Conservation (phyloP, 495 filamentous ascomycete species). For the Penicillium canescens region DNA sequence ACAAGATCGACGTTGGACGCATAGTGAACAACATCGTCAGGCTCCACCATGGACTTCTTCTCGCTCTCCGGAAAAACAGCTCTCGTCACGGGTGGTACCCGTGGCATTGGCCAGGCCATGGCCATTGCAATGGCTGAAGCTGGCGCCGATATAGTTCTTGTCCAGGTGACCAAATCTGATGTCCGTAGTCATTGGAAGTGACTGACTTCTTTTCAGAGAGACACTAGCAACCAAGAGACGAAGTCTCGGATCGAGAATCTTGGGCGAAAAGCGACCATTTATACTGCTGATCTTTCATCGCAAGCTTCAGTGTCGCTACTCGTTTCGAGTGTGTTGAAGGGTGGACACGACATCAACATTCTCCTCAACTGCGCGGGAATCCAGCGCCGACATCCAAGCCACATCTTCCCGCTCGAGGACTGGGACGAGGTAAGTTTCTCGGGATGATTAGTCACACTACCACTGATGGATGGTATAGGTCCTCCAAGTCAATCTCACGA, state of each 20-base stretch:
- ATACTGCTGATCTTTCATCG: no score
- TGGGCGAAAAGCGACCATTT: constrained; percentile 60
- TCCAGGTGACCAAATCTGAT: constrained; percentile 36
- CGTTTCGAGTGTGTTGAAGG: no score
- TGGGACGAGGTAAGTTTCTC: constrained; percentile 63
- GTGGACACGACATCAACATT: constrained; percentile 61
- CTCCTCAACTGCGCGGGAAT: constrained; percentile 87
- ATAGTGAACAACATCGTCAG: no score
- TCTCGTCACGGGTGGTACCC: constrained; percentile 81
- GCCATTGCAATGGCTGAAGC: constrained; percentile 79
- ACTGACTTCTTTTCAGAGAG: constrained; percentile 47
- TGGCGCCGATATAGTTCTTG: constrained; percentile 77
- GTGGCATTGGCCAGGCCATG: constrained; percentile 86
- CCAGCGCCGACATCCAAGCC: constrained; percentile 74
- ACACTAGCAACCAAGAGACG: constrained; percentile 62
- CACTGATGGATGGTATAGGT: constrained; percentile 44
- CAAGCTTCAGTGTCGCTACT: no score
- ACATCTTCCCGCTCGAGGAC: constrained; percentile 77
- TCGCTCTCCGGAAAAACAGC: constrained; percentile 65
- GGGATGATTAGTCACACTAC: neutral
- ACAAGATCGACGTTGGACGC: no score
- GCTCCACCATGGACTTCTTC: constrained; percentile 27
- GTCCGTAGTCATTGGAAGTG: neutral
- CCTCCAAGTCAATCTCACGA: constrained; percentile 81
- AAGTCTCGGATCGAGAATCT: constrained; percentile 58